phyloP scores from a whole-genome alignment of 805 yeast genomes.

The Zygoascus bituminiphila region DNA sequence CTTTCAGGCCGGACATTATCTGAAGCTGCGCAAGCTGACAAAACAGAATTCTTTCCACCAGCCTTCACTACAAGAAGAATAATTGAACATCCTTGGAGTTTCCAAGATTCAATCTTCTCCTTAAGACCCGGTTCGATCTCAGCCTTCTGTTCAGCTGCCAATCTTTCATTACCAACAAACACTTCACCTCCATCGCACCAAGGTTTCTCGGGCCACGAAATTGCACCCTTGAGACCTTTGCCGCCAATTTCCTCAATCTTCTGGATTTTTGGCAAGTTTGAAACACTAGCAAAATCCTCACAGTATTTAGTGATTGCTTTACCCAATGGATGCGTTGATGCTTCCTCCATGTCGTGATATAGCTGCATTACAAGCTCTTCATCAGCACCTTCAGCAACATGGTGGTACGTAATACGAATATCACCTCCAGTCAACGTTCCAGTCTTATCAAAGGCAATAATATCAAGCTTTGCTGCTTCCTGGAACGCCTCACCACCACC shows the following conservation, averaged over 20 bases:
- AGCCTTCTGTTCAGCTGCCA: conserved; percentile 43
- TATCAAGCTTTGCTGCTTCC: conserved; percentile 56
- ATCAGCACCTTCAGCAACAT: background rate
- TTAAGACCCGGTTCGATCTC: conserved; percentile 31
- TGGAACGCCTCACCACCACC: conserved; percentile 83
- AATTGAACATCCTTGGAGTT: conserved; percentile 54
- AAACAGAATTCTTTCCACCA: conserved; percentile 23
- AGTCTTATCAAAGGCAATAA: conserved; percentile 70
- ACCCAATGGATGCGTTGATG: conserved; percentile 65
- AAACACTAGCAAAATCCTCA: conserved; percentile 14
- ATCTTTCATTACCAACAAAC: conserved; percentile 50
- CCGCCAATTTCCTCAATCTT: conserved; percentile 50
- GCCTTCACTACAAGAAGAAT: conserved; percentile 41
- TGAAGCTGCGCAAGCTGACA: conserved; percentile 49
- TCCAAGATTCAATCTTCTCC: conserved; percentile 43
- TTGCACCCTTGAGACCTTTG: conserved; percentile 38
- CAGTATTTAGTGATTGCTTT: conserved; percentile 43
- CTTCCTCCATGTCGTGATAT: conserved; percentile 50
- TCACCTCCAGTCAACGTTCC: conserved; percentile 71
- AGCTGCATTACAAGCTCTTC: conserved; percentile 33
- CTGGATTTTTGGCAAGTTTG: conserved; percentile 30
- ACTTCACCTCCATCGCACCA: conserved; percentile 24
- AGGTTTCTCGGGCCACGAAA: background rate
- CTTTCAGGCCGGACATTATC: conserved; percentile 51
- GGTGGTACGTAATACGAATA: conserved; percentile 44